phyloP scores from a whole-genome alignment of 306 rosid species.

The Geum urbanum region DNA sequence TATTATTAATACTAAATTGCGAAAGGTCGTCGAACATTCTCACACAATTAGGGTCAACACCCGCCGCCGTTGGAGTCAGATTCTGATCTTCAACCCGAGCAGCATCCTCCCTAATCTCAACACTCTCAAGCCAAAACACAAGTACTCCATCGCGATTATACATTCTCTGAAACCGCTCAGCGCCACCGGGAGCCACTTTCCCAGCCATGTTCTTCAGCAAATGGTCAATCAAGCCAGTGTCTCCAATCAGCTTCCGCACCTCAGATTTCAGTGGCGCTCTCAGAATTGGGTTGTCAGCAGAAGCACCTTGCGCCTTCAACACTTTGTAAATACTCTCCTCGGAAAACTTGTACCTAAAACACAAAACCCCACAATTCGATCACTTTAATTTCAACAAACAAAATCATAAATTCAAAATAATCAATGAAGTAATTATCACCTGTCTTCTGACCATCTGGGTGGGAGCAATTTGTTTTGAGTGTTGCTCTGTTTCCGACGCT shows the following conservation, averaged over 20 bases:
- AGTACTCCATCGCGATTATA: slow-evolving; percentile 85
- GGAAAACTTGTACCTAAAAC: slow-evolving; percentile 56
- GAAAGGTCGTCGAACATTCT: slow-evolving; percentile 45
- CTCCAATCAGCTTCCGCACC: slow-evolving; percentile 78
- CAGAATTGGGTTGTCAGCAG: slow-evolving; percentile 55
- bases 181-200: slow-evolving; percentile 76
- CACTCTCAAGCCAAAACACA: slow-evolving; percentile 93
- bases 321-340: slow-evolving; percentile 71
- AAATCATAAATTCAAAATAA: no score
- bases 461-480: neutral
- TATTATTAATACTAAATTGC: slow-evolving; percentile 51
- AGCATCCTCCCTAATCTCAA: slow-evolving; percentile 64
- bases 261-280: slow-evolving; percentile 71
- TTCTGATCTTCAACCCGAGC: slow-evolving; percentile 70
- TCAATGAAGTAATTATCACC: no score
- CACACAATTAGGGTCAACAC: slow-evolving; percentile 40
- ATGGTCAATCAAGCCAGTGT: slow-evolving; percentile 88
- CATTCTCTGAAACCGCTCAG: slow-evolving; percentile 63
- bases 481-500: slow-evolving; percentile 35
- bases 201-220: slow-evolving; percentile 93
- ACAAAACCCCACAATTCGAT: neutral
- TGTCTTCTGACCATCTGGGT: no score
- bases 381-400: no score
- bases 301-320: slow-evolving; percentile 63
- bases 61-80: slow-evolving; percentile 51